A percentile compares a stretch with the other conserved stretches of the same genome.
phyloP scores from a whole-genome alignment of 768 basidiomycete species.

The Mycena rosella region DNA sequence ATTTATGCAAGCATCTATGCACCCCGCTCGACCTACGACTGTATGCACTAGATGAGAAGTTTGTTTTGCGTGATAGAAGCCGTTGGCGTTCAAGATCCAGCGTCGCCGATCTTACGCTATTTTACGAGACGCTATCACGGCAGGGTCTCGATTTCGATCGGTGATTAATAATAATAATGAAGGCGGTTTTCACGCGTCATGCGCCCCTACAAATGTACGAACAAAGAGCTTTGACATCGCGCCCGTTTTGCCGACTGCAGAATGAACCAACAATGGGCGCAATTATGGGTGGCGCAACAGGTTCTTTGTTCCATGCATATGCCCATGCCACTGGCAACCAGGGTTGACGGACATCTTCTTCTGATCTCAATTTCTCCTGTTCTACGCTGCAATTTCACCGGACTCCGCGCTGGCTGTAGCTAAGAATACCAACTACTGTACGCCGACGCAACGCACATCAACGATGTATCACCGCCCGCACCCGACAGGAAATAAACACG shows the following conservation, averaged over 20 bases:
- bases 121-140: conserved; percentile 27
- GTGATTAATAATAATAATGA: too few relatives aligned
- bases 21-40: neutral
- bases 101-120: conserved; percentile 35
- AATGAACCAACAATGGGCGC: conserved; percentile 6
- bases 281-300: conserved; percentile 6
- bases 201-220: too few relatives aligned
- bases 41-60: conserved; percentile 32
- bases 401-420: conserved; percentile 12
- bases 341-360: conserved; percentile 20
- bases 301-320: conserved; percentile 35
- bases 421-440: conserved; percentile 19
- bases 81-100: conserved; percentile 22
- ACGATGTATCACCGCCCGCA: conserved; percentile 26
- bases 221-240: conserved; percentile 1
- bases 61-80: conserved; percentile 33
- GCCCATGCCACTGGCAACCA: neutral
- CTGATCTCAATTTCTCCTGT: conserved; percentile 33
- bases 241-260: neutral
- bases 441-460: conserved; percentile 12
- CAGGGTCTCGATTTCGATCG: conserved; percentile 30
- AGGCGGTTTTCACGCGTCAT: conserved; percentile 7
- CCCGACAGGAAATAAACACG: too few relatives aligned
- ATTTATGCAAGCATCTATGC: conserved; percentile 28
- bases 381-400: conserved; percentile 5